phyloP scores from a whole-genome alignment of 805 yeast genomes.

The Candida montana region DNA sequence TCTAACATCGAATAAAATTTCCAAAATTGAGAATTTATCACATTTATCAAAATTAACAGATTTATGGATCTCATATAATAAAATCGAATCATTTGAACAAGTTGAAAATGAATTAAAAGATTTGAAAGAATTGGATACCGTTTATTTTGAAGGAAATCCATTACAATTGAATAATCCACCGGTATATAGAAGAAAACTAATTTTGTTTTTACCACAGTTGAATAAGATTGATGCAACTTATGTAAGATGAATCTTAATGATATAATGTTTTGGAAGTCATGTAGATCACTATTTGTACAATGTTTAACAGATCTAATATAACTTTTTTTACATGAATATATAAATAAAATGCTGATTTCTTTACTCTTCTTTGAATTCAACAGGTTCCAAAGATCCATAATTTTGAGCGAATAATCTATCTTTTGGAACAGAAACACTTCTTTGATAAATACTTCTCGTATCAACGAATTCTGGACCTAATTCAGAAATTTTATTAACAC shows the following conservation, averaged over 20 bases:
- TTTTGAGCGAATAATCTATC: conserved; percentile 52
- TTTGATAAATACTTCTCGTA: conserved; percentile 36
- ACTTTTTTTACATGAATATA: no score
- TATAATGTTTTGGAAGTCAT: no score
- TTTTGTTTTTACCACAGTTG: conserved; percentile 62
- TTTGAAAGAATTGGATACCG: conserved; percentile 69
- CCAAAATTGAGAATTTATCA: conserved; percentile 54
- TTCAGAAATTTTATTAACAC: conserved; percentile 57
- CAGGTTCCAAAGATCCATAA: conserved; percentile 51
- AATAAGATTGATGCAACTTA: conserved; percentile 91
- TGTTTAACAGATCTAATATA: no score
- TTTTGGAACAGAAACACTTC: conserved; percentile 40
- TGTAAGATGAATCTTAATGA: conserved; percentile 25
- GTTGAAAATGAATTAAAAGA: conserved; percentile 59
- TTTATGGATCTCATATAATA: conserved; percentile 86
- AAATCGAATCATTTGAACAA: conserved; percentile 62
- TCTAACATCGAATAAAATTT: conserved; percentile 68
- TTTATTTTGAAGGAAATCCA: conserved; percentile 93
- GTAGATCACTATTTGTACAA: no score
- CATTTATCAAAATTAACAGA: conserved; percentile 77
- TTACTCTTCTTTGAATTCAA: conserved; percentile 38
- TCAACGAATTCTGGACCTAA: conserved; percentile 62
- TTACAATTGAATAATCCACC: conserved; percentile 68
- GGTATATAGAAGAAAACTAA: conserved; percentile 78
- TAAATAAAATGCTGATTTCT: not conserved